A percentile compares a stretch with the other conserved stretches of the same genome.
Evolutionary conservation across 768 basidiomycete species (phyloP).

Genomic region (Collybia sordida): DNA sequence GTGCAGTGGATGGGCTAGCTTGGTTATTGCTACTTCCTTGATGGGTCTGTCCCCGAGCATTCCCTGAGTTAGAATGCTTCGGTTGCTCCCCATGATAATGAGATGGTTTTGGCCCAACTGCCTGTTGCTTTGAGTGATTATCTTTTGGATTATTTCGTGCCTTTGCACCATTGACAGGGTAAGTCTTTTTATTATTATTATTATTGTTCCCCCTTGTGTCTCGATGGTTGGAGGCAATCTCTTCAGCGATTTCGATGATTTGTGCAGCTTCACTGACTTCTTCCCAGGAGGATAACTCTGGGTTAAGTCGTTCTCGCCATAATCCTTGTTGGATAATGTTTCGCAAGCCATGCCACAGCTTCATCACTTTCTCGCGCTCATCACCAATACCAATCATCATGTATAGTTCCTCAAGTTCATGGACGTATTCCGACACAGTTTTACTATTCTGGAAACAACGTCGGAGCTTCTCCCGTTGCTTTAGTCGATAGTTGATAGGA

Average conservation of each 20-base stretch:
- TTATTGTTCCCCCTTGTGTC: no score
- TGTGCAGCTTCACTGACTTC: conserved; percentile 4
- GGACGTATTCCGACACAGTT: conserved; percentile 28
- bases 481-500: conserved; percentile 23
- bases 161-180: no score
- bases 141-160: no score
- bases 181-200: no score
- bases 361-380: conserved; percentile 24
- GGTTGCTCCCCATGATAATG: no score
- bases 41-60: no score
- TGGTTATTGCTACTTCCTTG: no score
- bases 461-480: conserved; percentile 24
- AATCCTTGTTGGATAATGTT: conserved; percentile 4
- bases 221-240: neutral
- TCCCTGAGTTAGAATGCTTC: no score
- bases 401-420: conserved; percentile 31
- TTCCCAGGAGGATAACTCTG: conserved; percentile 8
- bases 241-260: conserved; percentile 5
- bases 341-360: conserved; percentile 32
- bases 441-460: conserved; percentile 20
- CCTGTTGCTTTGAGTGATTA: no score
- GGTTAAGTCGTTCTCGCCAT: conserved; percentile 8
- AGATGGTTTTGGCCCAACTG: no score
- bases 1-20: no score
- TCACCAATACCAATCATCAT: conserved; percentile 28